Base-by-base conservation (phyloP, 306 rosid genomes). In the Cicer judaicum region DNA sequence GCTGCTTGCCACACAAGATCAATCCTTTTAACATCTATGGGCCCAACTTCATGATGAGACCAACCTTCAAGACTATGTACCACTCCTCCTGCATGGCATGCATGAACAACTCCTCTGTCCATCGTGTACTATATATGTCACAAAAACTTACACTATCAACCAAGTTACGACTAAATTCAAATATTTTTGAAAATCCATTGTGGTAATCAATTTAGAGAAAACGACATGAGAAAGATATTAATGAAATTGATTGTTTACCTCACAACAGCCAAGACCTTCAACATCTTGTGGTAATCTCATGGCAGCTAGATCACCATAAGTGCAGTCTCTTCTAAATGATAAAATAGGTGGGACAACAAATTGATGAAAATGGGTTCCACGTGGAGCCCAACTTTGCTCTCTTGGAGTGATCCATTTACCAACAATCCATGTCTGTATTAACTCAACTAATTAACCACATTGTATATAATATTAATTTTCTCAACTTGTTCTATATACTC, bases 21-120 rank as follows among this genome's bases (percentile, higher is more conserved):
- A 14, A 95, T 95, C 44, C 96, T 83, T 10, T 89, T 86, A 5
- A 95, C 98, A 43, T 95, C 98, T 40, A 95, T 8, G 16, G 97
- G 98, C 10, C 97, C 98, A 42, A 95, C 99, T 84, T 95, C 99
- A 10, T 92, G 96, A 82, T 95, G 98, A 46, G 76, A 78, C 98
- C 98, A 95, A 12, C 98, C 97, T 87, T 92, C 97, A 6, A 95
- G 84, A 10, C 77, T 55, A 76, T 95, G 99, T 52, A 95, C 93
- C 69, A 95, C 98, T 7, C 99, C 99, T 8, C 99, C 99, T 2
- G 98, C 99, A 81, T 95, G 99, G 70, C 99, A 95, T 7, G 99
- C 99, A 44, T 95, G 98, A 11, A 95, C 99, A 0, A 95, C 97
- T 74, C 99, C 99, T 43, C 99, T 88, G 0, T 78, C 95, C 99